Base-by-base conservation (phyloP, 768 basidiomycete species). In the Amylocystis lapponica region DNA sequence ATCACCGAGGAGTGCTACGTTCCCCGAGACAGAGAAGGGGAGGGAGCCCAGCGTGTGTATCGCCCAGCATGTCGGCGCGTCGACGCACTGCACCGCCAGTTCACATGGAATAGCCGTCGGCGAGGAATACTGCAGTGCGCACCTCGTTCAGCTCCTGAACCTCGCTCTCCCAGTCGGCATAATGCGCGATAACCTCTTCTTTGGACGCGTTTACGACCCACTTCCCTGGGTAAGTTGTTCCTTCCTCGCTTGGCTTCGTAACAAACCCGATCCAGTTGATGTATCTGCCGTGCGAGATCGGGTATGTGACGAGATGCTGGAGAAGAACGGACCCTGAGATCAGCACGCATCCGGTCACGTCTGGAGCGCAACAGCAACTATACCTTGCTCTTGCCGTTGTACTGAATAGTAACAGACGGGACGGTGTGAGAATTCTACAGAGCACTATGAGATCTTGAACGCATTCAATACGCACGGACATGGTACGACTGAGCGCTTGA, bases 1-100 rank as follows among this genome's bases (percentile, higher is more conserved):
- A 43, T 65, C 64, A 1, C 64, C 64, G 10, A 61, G 43, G 25
- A 67, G 46, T 0, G 60, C 62, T 13, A 63, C 55, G 2, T 52
- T 42, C 1, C 57, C 64, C 21, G 40, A 36, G 4, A 54, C 55
- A 7, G 51, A 55, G 36, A 50, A 48, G 1, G 55, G 57, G 1
- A 65, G 33, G 25, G 43, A 32, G n/a, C 53, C 52, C 14, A 66
- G 27, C 23, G 51, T 50, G 36, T 57, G 53, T 8, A 63, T 54
- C 2, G 52, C 58, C 56, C 61, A 63, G 10, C 50, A 33, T 4
- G 50, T 46, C 4, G 60, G 47, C 10, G 36, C 43, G 7, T 56
- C 54, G n/a, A 59, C 53, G 19, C 51, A 51, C 57, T 58, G 36
- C 4, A 27, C 20, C 9, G 20, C 12, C 36, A 9, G 19, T 6